Evolutionary conservation across 140 eudicot species (phyloP), one percentile per base, ranked within the genome.

Genomic region (Stevia rebaudiana): DNA sequence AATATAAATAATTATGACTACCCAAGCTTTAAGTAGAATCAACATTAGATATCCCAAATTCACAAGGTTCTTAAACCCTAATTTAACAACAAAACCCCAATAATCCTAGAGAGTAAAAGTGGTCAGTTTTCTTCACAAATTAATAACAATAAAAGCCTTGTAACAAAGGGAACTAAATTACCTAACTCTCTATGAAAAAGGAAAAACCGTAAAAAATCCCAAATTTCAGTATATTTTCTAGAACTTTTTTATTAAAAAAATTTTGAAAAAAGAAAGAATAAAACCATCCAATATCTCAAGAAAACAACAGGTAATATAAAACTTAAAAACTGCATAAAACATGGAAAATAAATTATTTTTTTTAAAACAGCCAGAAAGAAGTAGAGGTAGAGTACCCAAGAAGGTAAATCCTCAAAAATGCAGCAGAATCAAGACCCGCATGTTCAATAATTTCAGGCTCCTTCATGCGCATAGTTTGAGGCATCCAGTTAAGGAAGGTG

Each of bases 401-500:
- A 61, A 67, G 30, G 56, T 81, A 81, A 64, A 81, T 77, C 79
- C 78, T 73, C 72, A 81, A 73, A 37, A 73, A 81, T 25, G 78
- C 78, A 23, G 78, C 77, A 52, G 83, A 81, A 59, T 81, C 86
- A 54, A 81, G 69, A 0, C 86, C 86, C 48, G 83, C 83, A 53
- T 81, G 86, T 0, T 81, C 80, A 28, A 77, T 65, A 77, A 81
- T 65, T 48, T 77, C 76, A 30, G 78, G 63, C 36, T 73, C 83
- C 37, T 79, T 76, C 86, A 81, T 81, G n/a, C 52, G 50, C 67
- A 81, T 6, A 25, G 86, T 82, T 63, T 63, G 75, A 22, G 83
- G 80, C 83, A 81, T 81, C 86, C 86, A 81, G 13, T 73, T 73
- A 31, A 77, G 71, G 48, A 77, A 81, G 41, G 52, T 65, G 42